Evolutionary conservation across 257 asterid genomes (phyloP).

Genomic region (Echites panduratus): DNA sequence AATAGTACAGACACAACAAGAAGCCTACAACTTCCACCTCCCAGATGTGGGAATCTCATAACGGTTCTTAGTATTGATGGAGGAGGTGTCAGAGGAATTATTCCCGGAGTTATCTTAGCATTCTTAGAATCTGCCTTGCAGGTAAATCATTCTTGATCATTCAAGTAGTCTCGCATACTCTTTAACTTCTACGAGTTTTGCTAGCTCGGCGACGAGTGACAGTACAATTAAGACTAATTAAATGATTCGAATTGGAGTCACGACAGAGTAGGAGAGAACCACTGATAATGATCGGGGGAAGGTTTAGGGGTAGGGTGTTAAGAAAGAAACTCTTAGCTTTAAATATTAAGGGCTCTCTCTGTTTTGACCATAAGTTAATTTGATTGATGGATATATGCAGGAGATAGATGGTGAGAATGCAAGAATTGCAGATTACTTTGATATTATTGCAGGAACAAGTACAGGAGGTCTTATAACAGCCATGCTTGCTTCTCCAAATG

Average conservation of each 20-base stretch:
- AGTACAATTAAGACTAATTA: no score
- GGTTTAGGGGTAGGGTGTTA: no score
- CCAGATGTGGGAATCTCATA: constrained; percentile 33
- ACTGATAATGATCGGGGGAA: no score
- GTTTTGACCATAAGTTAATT: not conserved
- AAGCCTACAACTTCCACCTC: constrained; percentile 21
- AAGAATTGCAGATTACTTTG: constrained; percentile 57
- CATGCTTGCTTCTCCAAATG: constrained; percentile 51
- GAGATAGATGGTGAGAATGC: constrained; percentile 29
- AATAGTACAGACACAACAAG: not conserved
- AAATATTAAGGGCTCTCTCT: no score
- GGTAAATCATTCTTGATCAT: constrained; percentile 23
- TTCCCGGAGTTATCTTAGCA: constrained; percentile 41
- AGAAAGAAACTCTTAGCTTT: no score
- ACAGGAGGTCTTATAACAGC: constrained; percentile 61
- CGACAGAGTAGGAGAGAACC: no score
- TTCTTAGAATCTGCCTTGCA: constrained; percentile 48
- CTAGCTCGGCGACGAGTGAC: no score
- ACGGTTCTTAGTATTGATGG: constrained; percentile 50
- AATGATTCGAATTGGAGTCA: no score
- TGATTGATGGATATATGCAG: not conserved
- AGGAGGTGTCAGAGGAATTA: constrained; percentile 56
- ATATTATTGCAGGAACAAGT: constrained; percentile 64
- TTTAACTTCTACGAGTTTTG: no score
- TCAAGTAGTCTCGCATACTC: not conserved